Base-by-base conservation (phyloP, 2,329 filamentous ascomycete genomes). In the Onygena corvina region DNA sequence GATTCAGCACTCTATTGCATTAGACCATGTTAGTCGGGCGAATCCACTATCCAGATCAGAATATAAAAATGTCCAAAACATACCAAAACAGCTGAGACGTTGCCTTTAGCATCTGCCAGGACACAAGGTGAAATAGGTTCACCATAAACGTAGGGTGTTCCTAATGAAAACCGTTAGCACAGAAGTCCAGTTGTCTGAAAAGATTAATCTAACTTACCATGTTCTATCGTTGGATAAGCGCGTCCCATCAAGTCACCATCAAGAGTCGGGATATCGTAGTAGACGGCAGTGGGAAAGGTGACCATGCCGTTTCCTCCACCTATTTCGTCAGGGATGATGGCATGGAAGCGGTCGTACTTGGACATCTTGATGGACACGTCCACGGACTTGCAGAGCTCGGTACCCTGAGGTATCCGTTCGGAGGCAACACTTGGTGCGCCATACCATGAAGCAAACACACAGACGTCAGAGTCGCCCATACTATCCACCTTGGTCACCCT, bases 231-330 rank as follows among this genome's bases (percentile, higher is more conserved):
- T 5, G 52, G 52, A 46, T 51, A 53, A 6, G 52, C 52, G 12
- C 52, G 36, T 23, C 52, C 71, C 71, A 73, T 73, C 60, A 70
- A 65, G 53, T 73, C 71, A 5, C 66, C 70, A 49, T 73, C 71
- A 8, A 72, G 63, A 21, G 65, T 64, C 1, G 70, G 69, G 20
- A 61, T 53, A 46, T 60, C 54, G 47, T 57, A 63, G 44, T 58
- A 52, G 34, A 56, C 58, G 69, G 1, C 75, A 5, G 79, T 63
- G 2, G 79, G 68, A 54, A 58, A 61, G 30, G 52, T 61, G 51
- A 56, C 54, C 31, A 65, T 53, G 2, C 71, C 70, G 52, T 72
- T 72, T 0, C 64, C 57, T 25, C 63, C 60, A 11, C 63, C 62
- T 31, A 64, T 63, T 49, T 65, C 61, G 49, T 57, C 58, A 6